phyloP scores from a whole-genome alignment of 306 rosid genomes.

The Coriaria nepalensis region DNA sequence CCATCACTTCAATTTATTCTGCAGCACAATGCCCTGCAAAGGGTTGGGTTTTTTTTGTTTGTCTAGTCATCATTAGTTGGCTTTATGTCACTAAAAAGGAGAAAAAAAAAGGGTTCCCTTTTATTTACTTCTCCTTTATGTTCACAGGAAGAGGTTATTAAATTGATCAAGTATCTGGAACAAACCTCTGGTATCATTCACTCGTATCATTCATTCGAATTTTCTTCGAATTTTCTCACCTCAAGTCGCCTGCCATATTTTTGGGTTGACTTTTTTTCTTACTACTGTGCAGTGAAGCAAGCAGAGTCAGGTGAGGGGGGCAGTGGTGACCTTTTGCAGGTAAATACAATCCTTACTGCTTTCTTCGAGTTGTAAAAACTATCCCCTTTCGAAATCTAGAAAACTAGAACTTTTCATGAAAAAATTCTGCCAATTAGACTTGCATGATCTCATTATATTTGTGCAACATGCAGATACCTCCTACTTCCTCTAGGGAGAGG shows the following conservation, averaged over 20 bases:
- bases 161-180: conserved; percentile 72
- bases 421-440: too few species aligned
- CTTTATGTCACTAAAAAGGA: conserved; percentile 1
- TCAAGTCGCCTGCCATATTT: conserved; percentile 2
- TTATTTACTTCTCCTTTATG: conserved; percentile 9
- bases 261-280: conserved; percentile 22
- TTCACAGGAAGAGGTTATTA: conserved; percentile 72
- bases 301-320: conserved; percentile 46
- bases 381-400: background rate
- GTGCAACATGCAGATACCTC: conserved; percentile 36
- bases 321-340: conserved; percentile 54
- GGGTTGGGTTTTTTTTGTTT: conserved; percentile 33
- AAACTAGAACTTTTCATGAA: too few species aligned
- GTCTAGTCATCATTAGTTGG: conserved; percentile 3
- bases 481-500: conserved; percentile 45
- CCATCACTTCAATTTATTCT: conserved; percentile 60
- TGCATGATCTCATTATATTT: conserved; percentile 8
- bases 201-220: conserved; percentile 9
- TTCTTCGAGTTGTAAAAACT: background rate
- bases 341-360: conserved; percentile 11
- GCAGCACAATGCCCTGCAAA: conserved; percentile 70
- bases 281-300: conserved; percentile 40
- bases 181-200: conserved; percentile 53
- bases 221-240: conserved; percentile 9
- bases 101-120: conserved; percentile 8